Evolutionary conservation across 1,139 yeast species (phyloP), one percentile per base, ranked within the genome.

Genomic region (Lodderomyces parapsilosis): DNA sequence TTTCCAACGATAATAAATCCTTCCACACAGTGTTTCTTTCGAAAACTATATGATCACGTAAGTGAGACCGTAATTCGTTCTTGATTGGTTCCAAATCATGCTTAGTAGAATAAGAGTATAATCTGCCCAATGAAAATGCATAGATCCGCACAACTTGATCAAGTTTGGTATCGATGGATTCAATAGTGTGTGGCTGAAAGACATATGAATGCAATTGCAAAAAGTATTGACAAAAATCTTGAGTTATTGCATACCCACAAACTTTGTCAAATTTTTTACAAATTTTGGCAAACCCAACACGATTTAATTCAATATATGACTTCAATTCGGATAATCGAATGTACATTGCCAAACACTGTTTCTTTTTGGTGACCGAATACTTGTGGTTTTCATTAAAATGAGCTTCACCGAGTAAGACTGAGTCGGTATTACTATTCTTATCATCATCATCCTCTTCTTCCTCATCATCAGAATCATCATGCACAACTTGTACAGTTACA

Each of bases 11-110:
- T 58, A 91, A 83, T 82, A 91, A 83, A 59, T 91, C 97, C 57
- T 93, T 84, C 98, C 98, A 91, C 19, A 91, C 97, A 0, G 97
- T 91, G 62, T 89, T 89, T 61, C 98, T 78, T 64, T 90, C 97
- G 95, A 96, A 91, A 14, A 90, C 96, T 40, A 91, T 87, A 62
- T 90, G 96, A 56, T 91, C 98, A 47, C 97, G 76, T 49, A 91
- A 67, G 54, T 88, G 88, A 13, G 88, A 74, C 49, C 84, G 78
- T 48, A 91, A 74, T 55, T 87, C 94, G 28, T 78, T 73, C 46
- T 76, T 78, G 19, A 93, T 86, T 37, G 65, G 61, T 13, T 75
- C 80, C 39, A 74, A 57, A 45, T 76, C 69, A 38, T 55, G 56
- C 6, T 41, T 40, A 8, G 72, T 57, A 37, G 68, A 62, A 35